Conservation (phyloP, 495 filamentous ascomycete species). For the Pyronema domesticum region DNA sequence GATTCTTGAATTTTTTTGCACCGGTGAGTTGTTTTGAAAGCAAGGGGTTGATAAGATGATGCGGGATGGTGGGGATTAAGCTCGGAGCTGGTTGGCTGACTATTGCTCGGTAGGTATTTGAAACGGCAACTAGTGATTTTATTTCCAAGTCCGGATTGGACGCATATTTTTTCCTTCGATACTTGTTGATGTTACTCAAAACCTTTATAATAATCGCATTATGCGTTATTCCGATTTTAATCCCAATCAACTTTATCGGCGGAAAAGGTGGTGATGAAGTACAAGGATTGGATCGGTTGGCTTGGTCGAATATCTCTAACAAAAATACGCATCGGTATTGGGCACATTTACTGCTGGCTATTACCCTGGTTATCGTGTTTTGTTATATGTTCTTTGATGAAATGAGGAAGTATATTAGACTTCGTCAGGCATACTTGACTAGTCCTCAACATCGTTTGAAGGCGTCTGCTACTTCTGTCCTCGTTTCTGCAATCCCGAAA, state of each 20-base stretch:
- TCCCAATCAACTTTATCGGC: constrained; percentile 63
- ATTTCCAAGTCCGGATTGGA: constrained; percentile 91
- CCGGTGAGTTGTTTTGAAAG: constrained; percentile 9
- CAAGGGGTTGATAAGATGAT: neutral
- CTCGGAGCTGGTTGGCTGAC: neutral
- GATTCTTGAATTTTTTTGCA: constrained; percentile 22
- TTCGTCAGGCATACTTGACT: constrained; percentile 89
- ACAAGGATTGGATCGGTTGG: constrained; percentile 58
- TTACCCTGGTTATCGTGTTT: constrained; percentile 65
- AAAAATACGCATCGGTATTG: constrained; percentile 58
- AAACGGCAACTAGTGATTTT: constrained; percentile 53
- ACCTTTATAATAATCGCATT: constrained; percentile 71
- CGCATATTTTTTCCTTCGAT: constrained; percentile 95
- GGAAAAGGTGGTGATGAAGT: constrained; percentile 46
- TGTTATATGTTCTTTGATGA: constrained; percentile 81
- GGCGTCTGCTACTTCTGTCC: constrained; percentile 89
- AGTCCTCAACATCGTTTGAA: constrained; percentile 84
- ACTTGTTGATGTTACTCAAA: constrained; percentile 78
- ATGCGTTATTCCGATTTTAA: constrained; percentile 64
- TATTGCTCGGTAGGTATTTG: constrained; percentile 49
- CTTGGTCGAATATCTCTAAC: constrained; percentile 79
- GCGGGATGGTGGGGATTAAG: neutral
- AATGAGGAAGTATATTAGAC: constrained; percentile 73
- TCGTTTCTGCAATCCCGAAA: constrained; percentile 73
- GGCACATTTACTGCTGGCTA: constrained; percentile 70